These are phyloP conservation scores for Coemansia sp. DNA, from an alignment of 192 early-diverging fungal genomes.

Conservation along the genomic window DNA sequence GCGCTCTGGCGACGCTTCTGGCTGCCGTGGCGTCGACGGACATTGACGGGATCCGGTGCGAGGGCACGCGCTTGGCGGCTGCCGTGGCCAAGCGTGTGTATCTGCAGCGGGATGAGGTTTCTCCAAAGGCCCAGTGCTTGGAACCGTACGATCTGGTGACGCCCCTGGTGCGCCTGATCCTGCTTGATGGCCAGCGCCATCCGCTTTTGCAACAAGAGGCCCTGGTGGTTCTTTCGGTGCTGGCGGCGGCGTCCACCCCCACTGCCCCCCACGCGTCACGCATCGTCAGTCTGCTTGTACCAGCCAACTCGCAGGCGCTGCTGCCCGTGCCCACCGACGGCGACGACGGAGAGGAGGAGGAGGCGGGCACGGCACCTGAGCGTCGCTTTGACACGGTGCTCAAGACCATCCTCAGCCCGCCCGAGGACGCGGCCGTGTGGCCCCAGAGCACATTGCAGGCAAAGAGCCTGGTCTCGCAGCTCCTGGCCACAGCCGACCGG, in stretches of 20 bases:
- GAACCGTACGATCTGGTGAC: slow-evolving; percentile 13
- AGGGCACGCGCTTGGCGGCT: slow-evolving; percentile 37
- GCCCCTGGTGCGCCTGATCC: slow-evolving; percentile 24
- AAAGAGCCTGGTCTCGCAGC: slow-evolving; percentile 30
- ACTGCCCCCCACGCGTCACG: neutral
- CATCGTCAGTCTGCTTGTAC: slow-evolving; percentile 12
- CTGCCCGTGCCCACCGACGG: neutral
- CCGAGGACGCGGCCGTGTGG: slow-evolving; percentile 14
- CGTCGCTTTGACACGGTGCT: slow-evolving; percentile 10
- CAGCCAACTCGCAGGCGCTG: neutral
- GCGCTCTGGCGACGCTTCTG: slow-evolving; percentile 19
- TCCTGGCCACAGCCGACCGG: neutral
- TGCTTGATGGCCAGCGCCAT: slow-evolving; percentile 37
- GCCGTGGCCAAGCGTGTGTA: slow-evolving; percentile 17
- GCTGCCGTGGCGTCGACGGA: slow-evolving; percentile 16
- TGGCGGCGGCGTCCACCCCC: slow-evolving; percentile 7
- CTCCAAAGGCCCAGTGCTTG: neutral
- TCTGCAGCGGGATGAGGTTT: slow-evolving; percentile 1
- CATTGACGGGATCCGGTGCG: slow-evolving; percentile 44
- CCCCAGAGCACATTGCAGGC: slow-evolving; percentile 38
- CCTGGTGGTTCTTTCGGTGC: slow-evolving; percentile 36
- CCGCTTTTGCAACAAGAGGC: slow-evolving; percentile 43
- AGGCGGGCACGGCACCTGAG: neutral
- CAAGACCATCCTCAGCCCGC: neutral
- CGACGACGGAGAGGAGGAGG: neutral